Base-by-base conservation (phyloP, 331 rosid species). In the Telfairia occidentalis region DNA sequence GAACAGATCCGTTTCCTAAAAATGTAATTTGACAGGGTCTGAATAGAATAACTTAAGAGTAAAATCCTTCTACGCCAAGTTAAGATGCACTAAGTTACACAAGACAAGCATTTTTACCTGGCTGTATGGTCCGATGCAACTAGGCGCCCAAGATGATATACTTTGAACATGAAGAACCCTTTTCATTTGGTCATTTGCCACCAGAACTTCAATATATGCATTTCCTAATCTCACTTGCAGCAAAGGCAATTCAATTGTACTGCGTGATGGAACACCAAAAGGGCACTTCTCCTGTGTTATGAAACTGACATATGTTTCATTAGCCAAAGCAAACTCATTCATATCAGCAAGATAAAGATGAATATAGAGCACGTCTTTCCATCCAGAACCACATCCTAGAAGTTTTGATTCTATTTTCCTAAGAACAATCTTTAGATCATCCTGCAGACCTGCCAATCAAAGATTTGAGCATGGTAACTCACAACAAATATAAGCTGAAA, bases 121-220 rank as follows among this genome's bases (percentile, higher is more conserved):
- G 82, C 97, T 94, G 85, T 94, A 94, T 46, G 98, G 98, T 82
- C 98, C 98, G 84, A 94, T 94, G 88, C 96, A 89, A 89, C 98
- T 94, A 76, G 98, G 98, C 46, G 98, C 98, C 98, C 98, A 94
- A 55, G 85, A 80, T 38, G 98, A 94, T 70, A 94, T 89, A 79
- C 98, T 91, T 63, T 94, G 98, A 61, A 94, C 96, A 79, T 94
- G 98, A 73, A 94, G 91, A 86, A 94, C 98, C 81, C 77, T 91
- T 86, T 94, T 91, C 45, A 82, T 77, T 69, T 81, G 86, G 82
- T 84, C 86, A 76, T 83, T 86, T 69, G 96, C 83, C 82, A 88
- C 96, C 52, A 91, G 81, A 84, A 94, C 95, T 85, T 94, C 98
- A 37, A 94, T 40, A 71, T 88, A 91, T 15, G 92, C 96, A 43